Evolutionary conservation across 257 asterid genomes (phyloP).

Genomic region (Penstemon barbatus): DNA sequence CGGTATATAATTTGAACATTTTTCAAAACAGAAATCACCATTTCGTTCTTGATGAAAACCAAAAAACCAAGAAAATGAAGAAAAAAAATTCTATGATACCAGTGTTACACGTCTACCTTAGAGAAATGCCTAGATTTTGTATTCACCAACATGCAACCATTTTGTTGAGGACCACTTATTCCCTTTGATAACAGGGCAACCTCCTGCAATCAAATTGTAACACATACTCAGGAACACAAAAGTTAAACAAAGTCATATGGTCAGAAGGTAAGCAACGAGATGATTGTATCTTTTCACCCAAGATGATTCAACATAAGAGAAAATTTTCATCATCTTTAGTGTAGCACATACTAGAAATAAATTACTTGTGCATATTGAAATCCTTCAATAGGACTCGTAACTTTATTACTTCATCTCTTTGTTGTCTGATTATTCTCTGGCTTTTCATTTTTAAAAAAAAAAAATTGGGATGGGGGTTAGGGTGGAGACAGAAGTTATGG

Average conservation of each 20-base stretch:
- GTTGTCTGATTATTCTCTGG: not conserved
- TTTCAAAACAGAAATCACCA: not conserved
- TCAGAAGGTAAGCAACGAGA: not conserved
- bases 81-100: not conserved
- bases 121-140: constrained; percentile 38
- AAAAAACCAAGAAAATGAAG: constrained; percentile 9
- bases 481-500: not conserved
- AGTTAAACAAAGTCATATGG: constrained; percentile 5
- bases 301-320: not conserved
- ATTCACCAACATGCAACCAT: constrained; percentile 69
- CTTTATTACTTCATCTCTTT: not conserved
- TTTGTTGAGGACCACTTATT: constrained; percentile 66
- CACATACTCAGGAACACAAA: constrained; percentile 7
- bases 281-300: constrained; percentile 6
- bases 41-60: constrained; percentile 1
- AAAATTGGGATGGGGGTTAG: not conserved
- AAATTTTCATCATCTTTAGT: not conserved
- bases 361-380: not conserved
- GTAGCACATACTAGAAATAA: constrained; percentile 8
- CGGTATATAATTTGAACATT: not conserved
- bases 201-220: constrained; percentile 40
- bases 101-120: constrained; percentile 26
- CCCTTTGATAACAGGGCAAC: constrained; percentile 59
- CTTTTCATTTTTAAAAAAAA: not conserved
- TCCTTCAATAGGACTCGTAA: not conserved